phyloP scores from a whole-genome alignment of 768 basidiomycete species.

The Mrakia frigida region DNA sequence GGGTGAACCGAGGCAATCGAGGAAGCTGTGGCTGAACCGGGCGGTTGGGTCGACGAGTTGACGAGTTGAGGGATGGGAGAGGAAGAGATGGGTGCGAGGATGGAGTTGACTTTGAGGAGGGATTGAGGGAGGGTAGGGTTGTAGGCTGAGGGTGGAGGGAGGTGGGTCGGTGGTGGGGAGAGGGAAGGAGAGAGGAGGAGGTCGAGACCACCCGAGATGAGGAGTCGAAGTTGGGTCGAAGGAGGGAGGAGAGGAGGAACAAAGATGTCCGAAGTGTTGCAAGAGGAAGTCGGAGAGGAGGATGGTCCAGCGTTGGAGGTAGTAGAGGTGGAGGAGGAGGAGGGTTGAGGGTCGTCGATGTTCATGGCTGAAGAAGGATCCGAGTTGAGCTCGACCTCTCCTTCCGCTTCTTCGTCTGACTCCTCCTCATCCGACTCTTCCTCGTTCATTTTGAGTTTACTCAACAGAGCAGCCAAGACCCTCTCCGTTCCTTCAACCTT shows the following conservation, averaged over 20 bases:
- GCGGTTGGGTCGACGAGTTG: neutral
- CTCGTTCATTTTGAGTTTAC: neutral
- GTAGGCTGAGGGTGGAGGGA: slow-evolving; percentile 6
- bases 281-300: neutral
- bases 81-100: slow-evolving; percentile 13
- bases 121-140: slow-evolving; percentile 3
- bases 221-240: slow-evolving; percentile 4
- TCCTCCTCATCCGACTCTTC: neutral
- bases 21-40: neutral
- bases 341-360: neutral
- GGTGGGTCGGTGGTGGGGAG: neutral
- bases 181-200: slow-evolving; percentile 3
- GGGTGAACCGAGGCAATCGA: neutral
- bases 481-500: neutral
- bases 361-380: neutral
- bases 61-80: slow-evolving; percentile 13
- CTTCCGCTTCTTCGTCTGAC: neutral
- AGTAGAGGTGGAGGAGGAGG: neutral
- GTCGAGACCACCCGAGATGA: slow-evolving; percentile 13
- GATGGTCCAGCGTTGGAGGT: neutral
- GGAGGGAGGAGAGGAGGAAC: neutral
- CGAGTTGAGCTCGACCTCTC: neutral
- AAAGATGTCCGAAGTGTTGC: neutral
- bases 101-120: neutral
- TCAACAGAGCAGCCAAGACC: neutral